phyloP scores from a whole-genome alignment of 2,329 filamentous ascomycete genomes.

The Cordyceps farinosa region DNA sequence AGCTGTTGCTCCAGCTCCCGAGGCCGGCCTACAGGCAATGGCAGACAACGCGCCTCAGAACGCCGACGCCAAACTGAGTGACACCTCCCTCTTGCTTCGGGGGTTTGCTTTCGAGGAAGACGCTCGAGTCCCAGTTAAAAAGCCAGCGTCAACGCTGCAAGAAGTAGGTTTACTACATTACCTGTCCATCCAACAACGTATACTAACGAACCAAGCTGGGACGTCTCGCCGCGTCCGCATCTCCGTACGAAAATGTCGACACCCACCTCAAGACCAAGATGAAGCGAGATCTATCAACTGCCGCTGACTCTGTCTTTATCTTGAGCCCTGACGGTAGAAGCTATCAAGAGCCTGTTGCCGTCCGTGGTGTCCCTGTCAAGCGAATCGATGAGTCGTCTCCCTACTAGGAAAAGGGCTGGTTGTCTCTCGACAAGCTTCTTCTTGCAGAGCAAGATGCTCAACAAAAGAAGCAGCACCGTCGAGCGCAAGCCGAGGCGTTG shows the following conservation, averaged over 20 bases:
- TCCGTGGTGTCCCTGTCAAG: slow-evolving; percentile 28
- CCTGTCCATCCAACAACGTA: not conserved
- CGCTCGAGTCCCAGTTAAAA: not conserved
- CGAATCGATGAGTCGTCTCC: slow-evolving; percentile 28
- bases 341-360: slow-evolving; percentile 25
- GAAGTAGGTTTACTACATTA: not conserved
- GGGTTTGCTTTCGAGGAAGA: not conserved
- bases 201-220: not conserved
- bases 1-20: not conserved
- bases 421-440: slow-evolving; percentile 29
- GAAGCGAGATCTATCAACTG: not conserved
- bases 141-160: not conserved
- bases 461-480: slow-evolving; percentile 19
- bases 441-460: slow-evolving; percentile 25
- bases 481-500: not conserved
- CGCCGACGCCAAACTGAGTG: not conserved
- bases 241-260: not conserved
- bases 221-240: not conserved
- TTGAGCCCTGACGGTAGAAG: slow-evolving; percentile 24
- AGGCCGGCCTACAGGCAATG: not conserved
- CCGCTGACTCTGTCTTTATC: slow-evolving; percentile 19
- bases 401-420: slow-evolving; percentile 33
- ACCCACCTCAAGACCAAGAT: not conserved
- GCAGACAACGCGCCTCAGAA: not conserved
- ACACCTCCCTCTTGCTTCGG: not conserved